These are phyloP conservation scores for Mrakia hoshinonis DNA, from an alignment of 768 basidiomycete genomes.

Conservation along the genomic window DNA sequence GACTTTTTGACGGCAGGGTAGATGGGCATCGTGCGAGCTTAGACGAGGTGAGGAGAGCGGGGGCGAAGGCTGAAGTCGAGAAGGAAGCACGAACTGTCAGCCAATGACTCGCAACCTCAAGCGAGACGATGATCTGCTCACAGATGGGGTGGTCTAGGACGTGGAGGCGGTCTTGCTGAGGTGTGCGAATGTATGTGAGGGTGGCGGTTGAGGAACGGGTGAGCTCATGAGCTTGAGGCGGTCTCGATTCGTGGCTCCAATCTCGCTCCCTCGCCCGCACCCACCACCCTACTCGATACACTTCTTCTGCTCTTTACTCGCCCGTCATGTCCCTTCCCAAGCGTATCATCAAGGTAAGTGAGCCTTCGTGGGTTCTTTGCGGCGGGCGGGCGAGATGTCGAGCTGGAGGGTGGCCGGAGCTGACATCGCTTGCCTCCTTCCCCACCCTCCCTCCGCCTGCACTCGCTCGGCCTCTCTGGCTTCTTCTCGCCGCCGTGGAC, in stretches of 20 bases:
- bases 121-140: too few relatives aligned
- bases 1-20: background rate
- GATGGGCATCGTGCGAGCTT: conserved; percentile 10
- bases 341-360: conserved; percentile 27
- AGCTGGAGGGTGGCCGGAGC: too few relatives aligned
- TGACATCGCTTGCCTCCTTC: background rate
- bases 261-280: too few relatives aligned
- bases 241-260: too few relatives aligned
- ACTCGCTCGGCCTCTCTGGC: background rate
- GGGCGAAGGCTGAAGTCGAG: background rate
- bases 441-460: background rate
- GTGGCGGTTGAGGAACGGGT: too few relatives aligned
- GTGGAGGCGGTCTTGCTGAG: too few relatives aligned
- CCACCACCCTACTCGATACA: too few relatives aligned
- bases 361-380: background rate
- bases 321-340: conserved; percentile 22
- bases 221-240: too few relatives aligned
- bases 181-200: too few relatives aligned
- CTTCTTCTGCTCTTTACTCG: too few relatives aligned
- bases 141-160: too few relatives aligned
- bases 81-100: background rate
- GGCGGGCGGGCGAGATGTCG: too few relatives aligned
- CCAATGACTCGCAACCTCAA: background rate
- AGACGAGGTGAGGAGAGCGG: background rate
- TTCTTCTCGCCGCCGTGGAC: background rate